Conservation (phyloP, 2,329 filamentous ascomycete species). For the Corniculantispora saksenae region DNA sequence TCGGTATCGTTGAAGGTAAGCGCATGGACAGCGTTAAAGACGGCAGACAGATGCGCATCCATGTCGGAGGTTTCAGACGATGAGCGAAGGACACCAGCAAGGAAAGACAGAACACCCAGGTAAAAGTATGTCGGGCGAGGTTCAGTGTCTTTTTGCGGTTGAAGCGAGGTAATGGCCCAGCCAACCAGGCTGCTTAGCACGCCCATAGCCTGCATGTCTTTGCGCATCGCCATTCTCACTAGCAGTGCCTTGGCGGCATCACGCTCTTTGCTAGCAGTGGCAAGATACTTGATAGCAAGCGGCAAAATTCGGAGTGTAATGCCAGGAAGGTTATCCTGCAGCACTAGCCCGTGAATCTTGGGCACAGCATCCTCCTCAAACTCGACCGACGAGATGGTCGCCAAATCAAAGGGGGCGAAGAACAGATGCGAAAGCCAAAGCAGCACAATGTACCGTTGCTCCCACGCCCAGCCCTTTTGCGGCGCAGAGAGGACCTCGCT, state of each 20-base stretch:
- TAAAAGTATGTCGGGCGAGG: conserved; percentile 67
- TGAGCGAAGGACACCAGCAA: conserved; percentile 70
- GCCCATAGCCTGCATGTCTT: conserved; percentile 81
- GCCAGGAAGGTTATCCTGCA: conserved; percentile 64
- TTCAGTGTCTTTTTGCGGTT: conserved; percentile 38
- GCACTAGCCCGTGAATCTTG: conserved; percentile 49
- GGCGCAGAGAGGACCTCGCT: conserved; percentile 11
- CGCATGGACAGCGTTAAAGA: conserved; percentile 66
- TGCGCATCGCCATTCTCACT: conserved; percentile 77
- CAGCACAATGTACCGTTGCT: conserved; percentile 83
- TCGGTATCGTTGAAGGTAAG: conserved; percentile 55
- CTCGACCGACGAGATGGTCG: conserved; percentile 72
- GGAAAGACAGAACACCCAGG: conserved; percentile 76
- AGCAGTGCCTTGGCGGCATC: conserved; percentile 84
- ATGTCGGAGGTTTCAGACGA: conserved; percentile 76
- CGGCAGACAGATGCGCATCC: conserved; percentile 61
- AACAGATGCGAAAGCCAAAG: conserved; percentile 85
- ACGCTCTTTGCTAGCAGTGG: conserved; percentile 79
- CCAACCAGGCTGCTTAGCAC: conserved; percentile 67
- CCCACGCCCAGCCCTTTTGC: conserved; percentile 64
- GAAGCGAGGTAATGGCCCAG: conserved; percentile 69
- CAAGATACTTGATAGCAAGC: conserved; percentile 70
- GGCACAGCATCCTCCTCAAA: conserved; percentile 48
- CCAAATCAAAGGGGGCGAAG: conserved; percentile 85
- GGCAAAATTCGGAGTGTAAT: conserved; percentile 71